These are phyloP conservation scores for Durotheca rogersii DNA, from an alignment of 495 filamentous ascomycete species.

Conservation along the genomic window DNA sequence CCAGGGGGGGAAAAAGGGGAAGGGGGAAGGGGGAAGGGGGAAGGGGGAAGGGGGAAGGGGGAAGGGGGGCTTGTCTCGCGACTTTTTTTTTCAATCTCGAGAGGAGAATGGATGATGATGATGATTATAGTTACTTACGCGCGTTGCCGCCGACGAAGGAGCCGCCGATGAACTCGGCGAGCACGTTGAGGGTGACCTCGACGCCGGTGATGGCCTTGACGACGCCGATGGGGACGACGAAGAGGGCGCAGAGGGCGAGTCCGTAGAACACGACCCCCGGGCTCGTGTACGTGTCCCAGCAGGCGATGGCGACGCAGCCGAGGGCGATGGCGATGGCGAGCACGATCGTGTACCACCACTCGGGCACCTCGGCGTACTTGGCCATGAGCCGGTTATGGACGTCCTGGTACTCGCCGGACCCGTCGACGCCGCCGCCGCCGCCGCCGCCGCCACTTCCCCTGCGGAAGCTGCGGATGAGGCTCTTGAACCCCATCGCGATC, in stretches of 20 bases:
- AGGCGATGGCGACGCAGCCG: slow-evolving; percentile 40
- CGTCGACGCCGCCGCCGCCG: too few relatives aligned
- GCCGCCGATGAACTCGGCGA: slow-evolving; percentile 50
- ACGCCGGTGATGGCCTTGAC: slow-evolving; percentile 47
- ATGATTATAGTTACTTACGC: slow-evolving; percentile 9
- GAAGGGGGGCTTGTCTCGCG: background rate
- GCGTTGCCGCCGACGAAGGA: slow-evolving; percentile 44
- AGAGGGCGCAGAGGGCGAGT: slow-evolving; percentile 43
- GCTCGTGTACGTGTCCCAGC: slow-evolving; percentile 44
- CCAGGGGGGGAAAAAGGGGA: background rate
- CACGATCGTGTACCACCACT: slow-evolving; percentile 46
- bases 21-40: background rate
- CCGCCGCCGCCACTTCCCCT: too few relatives aligned
- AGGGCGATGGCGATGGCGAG: slow-evolving; percentile 37
- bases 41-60: background rate
- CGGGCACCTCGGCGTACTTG: slow-evolving; percentile 42
- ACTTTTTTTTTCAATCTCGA: too few relatives aligned
- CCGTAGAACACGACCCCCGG: slow-evolving; percentile 46
- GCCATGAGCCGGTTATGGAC: slow-evolving; percentile 46
- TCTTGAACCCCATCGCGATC: slow-evolving; percentile 40
- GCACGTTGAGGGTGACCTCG: slow-evolving; percentile 45
- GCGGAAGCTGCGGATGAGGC: slow-evolving; percentile 34
- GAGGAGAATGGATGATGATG: background rate
- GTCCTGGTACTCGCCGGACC: slow-evolving; percentile 31
- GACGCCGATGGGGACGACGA: slow-evolving; percentile 46